These are phyloP conservation scores for Sporothrix protearum DNA, from an alignment of 2,329 filamentous ascomycete genomes.

Conservation along the genomic window DNA sequence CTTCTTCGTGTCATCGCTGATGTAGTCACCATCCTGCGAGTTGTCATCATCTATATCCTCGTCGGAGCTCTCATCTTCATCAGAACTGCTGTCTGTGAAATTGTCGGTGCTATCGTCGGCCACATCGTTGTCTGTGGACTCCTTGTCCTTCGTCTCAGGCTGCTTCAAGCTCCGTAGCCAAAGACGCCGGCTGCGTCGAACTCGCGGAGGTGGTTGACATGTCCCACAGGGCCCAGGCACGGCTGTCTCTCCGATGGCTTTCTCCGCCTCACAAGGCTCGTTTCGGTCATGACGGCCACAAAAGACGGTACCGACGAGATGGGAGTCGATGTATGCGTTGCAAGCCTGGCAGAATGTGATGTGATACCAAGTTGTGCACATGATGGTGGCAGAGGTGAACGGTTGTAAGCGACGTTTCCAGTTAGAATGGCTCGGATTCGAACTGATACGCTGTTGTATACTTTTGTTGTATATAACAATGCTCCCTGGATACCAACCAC, in stretches of 20 bases:
- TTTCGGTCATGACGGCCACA: background rate
- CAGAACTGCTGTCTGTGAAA: background rate
- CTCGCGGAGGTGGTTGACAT: background rate
- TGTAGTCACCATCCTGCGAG: background rate
- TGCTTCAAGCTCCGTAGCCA: background rate
- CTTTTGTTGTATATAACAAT: background rate
- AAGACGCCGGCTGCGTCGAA: background rate
- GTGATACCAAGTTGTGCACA: slow-evolving; percentile 17
- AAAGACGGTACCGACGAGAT: slow-evolving; percentile 8
- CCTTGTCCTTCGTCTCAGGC: background rate
- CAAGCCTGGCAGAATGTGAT: slow-evolving; percentile 13
- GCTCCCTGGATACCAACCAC: background rate
- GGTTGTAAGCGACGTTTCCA: background rate
- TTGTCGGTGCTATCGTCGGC: background rate
- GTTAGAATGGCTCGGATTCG: background rate
- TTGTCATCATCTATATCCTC: background rate
- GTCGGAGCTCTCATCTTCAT: background rate
- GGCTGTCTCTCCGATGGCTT: background rate
- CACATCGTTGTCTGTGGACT: background rate
- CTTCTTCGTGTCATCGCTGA: background rate
- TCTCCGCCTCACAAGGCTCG: background rate
- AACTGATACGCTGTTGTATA: too few relatives aligned
- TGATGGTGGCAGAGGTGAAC: background rate
- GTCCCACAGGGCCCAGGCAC: slow-evolving; percentile 4
- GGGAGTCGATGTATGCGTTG: slow-evolving; percentile 12